Evolutionary conservation across 2,329 filamentous ascomycete species (phyloP).

Genomic region (Mollisia scopiformis): DNA sequence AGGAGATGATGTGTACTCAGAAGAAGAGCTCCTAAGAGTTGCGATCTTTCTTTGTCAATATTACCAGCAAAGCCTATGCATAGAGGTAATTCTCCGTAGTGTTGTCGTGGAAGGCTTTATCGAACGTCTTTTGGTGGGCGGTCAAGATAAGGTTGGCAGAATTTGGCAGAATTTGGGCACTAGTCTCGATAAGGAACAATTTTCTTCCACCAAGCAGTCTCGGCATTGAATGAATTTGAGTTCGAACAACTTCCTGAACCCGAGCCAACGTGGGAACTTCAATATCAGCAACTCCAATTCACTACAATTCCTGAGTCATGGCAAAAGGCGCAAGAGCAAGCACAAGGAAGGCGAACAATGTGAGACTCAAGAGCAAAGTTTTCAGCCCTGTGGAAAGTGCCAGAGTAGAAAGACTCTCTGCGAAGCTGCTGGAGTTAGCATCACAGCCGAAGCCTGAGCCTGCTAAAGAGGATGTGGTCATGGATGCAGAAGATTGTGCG

Average conservation of each 20-base stretch:
- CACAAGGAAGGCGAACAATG: constrained; percentile 80
- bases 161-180: background rate
- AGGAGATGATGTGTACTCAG: too few relatives aligned
- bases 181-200: background rate
- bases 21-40: constrained; percentile 8
- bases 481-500: constrained; percentile 44
- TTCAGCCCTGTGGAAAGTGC: constrained; percentile 83
- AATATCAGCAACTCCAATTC: background rate
- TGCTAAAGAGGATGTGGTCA: constrained; percentile 52
- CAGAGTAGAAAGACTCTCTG: constrained; percentile 79
- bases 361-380: constrained; percentile 75
- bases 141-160: too few relatives aligned
- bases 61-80: background rate
- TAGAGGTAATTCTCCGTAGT: background rate
- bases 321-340: constrained; percentile 85
- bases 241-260: background rate
- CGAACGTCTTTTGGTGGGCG: background rate
- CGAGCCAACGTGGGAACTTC: background rate
- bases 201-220: background rate
- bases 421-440: constrained; percentile 81
- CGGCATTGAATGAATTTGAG: background rate
- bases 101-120: background rate
- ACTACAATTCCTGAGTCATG: constrained; percentile 55
- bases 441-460: constrained; percentile 70
- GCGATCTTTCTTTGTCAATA: constrained; percentile 5